These are phyloP conservation scores for Euphorbia peplus DNA, from an alignment of 345 rosid genomes.

Conservation along the genomic window DNA sequence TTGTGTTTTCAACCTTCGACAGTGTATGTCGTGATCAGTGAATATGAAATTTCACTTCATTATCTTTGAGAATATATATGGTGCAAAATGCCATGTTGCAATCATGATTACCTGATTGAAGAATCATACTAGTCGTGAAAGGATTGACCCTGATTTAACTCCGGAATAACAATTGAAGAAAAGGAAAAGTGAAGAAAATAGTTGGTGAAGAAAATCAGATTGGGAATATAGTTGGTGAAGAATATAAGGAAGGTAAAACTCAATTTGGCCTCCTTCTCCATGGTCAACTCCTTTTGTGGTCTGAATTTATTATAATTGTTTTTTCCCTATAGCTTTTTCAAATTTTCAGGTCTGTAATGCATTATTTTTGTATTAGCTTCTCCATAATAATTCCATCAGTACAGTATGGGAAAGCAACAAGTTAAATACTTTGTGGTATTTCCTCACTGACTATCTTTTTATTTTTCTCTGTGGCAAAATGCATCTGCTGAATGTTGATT, in stretches of 20 bases:
- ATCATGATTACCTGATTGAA: background rate
- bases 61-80: background rate
- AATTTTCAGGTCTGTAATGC: no score
- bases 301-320: background rate
- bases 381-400: no score
- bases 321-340: no score
- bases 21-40: background rate
- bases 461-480: background rate
- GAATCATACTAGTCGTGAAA: background rate
- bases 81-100: background rate
- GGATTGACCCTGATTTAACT: background rate
- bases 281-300: background rate
- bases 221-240: no score
- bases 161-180: no score
- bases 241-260: no score
- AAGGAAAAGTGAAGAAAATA: no score
- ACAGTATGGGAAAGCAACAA: background rate
- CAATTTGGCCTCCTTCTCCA: background rate
- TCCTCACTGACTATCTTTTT: background rate
- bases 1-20: background rate
- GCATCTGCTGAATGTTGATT: no score
- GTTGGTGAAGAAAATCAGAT: no score
- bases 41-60: background rate
- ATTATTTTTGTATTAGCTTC: no score
- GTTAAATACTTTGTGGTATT: slow-evolving; percentile 24